Base-by-base conservation (phyloP, 176 grass and related monocot species). In the Phragmites australis region DNA sequence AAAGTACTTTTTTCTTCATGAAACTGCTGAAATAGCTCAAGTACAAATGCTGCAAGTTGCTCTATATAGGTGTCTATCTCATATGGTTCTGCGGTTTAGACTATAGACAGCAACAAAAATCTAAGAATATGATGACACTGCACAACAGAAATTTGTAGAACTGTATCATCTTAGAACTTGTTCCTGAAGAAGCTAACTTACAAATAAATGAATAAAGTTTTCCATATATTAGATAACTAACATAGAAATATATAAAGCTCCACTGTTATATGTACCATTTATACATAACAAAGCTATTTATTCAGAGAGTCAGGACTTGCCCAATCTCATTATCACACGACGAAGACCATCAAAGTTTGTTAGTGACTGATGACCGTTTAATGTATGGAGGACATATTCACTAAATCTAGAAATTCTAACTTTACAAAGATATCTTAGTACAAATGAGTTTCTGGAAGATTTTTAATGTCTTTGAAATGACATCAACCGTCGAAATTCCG, bases 401-500 rank as follows among this genome's bases (percentile, higher is more conserved):
- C 77, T 71, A 85, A 85, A 82, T 87, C 70, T 52, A 37, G 34
- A 57, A 74, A 23, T 72, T 65, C 50, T 42, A 88, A 61, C 66
- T 80, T 88, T 67, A 84, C 59, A 2, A 78, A 69, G 60, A 75
- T 47, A 77, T 85, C 51, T 85, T 78, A 76, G n/a, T 69, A 78
- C 30, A 72, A 74, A 76, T 87, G 30, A 60, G 76, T 81, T 85
- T 65, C 19, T 78, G 40, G 45, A 58, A 61, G 62, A 52, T 83
- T 80, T 81, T 67, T 43, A 62, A 34, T 37, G 1, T 51, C 87
- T 84, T 75, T 37, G 57, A 47, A 78, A 69, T 82, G 84, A 79
- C 61, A 90, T 90, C 91, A 85, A 65, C 62, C 42, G 40, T 65
- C 87, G 68, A 90, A 89, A 87, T 85, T 93, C 68, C 25, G 6